A percentile compares a stretch with the other conserved stretches of the same genome.
Conservation (phyloP, 202 grass and related monocot species). For the Schoenoplectus triqueter region DNA sequence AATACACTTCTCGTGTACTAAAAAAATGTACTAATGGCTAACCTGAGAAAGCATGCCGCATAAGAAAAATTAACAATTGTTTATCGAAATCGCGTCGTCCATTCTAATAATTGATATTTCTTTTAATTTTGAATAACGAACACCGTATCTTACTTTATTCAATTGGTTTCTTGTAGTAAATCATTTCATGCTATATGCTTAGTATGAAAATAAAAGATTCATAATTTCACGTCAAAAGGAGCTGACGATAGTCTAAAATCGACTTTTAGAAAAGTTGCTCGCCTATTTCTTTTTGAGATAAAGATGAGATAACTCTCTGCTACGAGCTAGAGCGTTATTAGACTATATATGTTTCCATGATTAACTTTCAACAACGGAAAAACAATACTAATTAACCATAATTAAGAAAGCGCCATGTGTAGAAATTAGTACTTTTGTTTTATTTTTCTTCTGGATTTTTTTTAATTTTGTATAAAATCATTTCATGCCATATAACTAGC, state of each 20-base stretch:
- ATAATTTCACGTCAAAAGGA: not conserved
- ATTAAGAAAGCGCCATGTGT: not conserved
- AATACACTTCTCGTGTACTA: not conserved
- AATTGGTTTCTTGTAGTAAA: not conserved
- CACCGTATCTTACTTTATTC: not conserved
- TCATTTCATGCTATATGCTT: not conserved
- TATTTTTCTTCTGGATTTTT: not conserved
- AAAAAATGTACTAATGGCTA: not conserved
- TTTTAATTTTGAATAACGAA: not conserved
- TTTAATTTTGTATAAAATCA: slow-evolving; percentile 7
- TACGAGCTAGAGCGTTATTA: not conserved
- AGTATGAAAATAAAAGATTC: not conserved
- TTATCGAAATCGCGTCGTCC: not conserved
- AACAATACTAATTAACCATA: not conserved
- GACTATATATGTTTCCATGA: not conserved
- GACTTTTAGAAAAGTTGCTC: slow-evolving; percentile 14
- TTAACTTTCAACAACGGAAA: slow-evolving; percentile 5
- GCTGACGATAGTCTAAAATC: not conserved
- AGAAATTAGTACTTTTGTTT: not conserved
- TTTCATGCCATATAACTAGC: not conserved
- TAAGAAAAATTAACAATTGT: not conserved
- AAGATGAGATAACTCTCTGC: not conserved
- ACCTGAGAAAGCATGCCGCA: not conserved
- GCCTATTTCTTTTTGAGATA: not conserved
- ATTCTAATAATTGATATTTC: not conserved